These are phyloP conservation scores for Aureobasidium zeae DNA, from an alignment of 2,329 filamentous ascomycete species.

Conservation along the genomic window DNA sequence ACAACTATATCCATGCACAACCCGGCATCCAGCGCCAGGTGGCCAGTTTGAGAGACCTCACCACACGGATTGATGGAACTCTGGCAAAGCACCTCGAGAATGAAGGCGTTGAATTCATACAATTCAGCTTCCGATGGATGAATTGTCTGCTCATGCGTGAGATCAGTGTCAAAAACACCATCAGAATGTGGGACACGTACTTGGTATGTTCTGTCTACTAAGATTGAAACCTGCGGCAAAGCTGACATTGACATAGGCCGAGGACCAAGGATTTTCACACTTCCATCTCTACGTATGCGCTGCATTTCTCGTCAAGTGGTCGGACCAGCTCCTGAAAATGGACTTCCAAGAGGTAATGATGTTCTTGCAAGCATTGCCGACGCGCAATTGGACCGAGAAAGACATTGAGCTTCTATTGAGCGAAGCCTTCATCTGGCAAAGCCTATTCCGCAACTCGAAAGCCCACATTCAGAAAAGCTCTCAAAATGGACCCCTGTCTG, in stretches of 20 bases:
- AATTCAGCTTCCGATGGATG: slow-evolving; percentile 99
- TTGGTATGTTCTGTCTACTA: slow-evolving; percentile 53
- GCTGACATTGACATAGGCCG: slow-evolving; percentile 52
- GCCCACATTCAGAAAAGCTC: slow-evolving; percentile 56
- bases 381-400: slow-evolving; percentile 91
- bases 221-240: not conserved
- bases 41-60: slow-evolving; percentile 76
- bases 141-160: slow-evolving; percentile 98
- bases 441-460: slow-evolving; percentile 85
- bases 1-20: slow-evolving; percentile 97
- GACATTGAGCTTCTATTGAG: slow-evolving; percentile 92
- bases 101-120: slow-evolving; percentile 94
- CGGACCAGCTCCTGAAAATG: slow-evolving; percentile 88
- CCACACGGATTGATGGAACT: slow-evolving; percentile 73
- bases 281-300: slow-evolving; percentile 98
- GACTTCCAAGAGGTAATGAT: slow-evolving; percentile 99
- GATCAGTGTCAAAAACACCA: slow-evolving; percentile 90
- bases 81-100: slow-evolving; percentile 82
- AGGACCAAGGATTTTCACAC: slow-evolving; percentile 96
- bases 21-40: slow-evolving; percentile 95
- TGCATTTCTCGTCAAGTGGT: slow-evolving; percentile 97
- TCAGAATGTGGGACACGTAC: slow-evolving; percentile 99
- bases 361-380: slow-evolving; percentile 92
- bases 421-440: slow-evolving; percentile 98
- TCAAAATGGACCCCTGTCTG: not conserved